phyloP scores from a whole-genome alignment of 169 alveolate species.

The Amoebophrya sp. region DNA sequence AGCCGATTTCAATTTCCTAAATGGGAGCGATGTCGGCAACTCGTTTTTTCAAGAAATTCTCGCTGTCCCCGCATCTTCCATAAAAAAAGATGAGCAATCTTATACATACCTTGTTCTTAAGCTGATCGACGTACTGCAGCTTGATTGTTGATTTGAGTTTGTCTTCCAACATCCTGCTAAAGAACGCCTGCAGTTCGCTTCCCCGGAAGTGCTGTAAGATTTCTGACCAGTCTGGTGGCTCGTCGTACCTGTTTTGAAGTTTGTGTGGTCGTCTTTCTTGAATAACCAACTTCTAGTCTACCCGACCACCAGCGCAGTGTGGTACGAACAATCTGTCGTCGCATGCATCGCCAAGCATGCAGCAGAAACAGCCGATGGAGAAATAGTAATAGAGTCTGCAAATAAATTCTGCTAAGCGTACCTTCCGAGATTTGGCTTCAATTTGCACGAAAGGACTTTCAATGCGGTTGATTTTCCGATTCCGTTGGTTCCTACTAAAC shows the following conservation, averaged over 20 bases:
- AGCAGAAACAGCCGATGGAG: too few relatives aligned
- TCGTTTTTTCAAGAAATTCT: too few relatives aligned
- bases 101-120: slow-evolving; percentile 79
- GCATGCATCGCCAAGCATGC: too few relatives aligned
- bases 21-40: too few relatives aligned
- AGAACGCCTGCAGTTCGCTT: slow-evolving; percentile 92
- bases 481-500: slow-evolving; percentile 83
- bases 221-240: slow-evolving; percentile 95
- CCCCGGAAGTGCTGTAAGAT: slow-evolving; percentile 91
- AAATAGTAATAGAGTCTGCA: too few relatives aligned
- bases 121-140: slow-evolving; percentile 97
- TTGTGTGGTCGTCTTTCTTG: too few relatives aligned
- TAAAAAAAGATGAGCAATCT: slow-evolving; percentile 50
- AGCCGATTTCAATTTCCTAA: too few relatives aligned
- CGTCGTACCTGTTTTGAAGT: slow-evolving; percentile 70
- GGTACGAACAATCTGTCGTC: too few relatives aligned
- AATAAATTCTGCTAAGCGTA: slow-evolving; percentile 51
- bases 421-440: slow-evolving; percentile 95
- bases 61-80: too few relatives aligned
- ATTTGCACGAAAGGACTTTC: slow-evolving; percentile 88
- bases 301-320: too few relatives aligned
- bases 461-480: slow-evolving; percentile 99
- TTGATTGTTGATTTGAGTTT: slow-evolving; percentile 91
- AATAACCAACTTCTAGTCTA: too few relatives aligned
- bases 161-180: slow-evolving; percentile 89